These are phyloP conservation scores for Trichoderma simmonsii DNA, from an alignment of 2,329 filamentous ascomycete species.

Conservation along the genomic window DNA sequence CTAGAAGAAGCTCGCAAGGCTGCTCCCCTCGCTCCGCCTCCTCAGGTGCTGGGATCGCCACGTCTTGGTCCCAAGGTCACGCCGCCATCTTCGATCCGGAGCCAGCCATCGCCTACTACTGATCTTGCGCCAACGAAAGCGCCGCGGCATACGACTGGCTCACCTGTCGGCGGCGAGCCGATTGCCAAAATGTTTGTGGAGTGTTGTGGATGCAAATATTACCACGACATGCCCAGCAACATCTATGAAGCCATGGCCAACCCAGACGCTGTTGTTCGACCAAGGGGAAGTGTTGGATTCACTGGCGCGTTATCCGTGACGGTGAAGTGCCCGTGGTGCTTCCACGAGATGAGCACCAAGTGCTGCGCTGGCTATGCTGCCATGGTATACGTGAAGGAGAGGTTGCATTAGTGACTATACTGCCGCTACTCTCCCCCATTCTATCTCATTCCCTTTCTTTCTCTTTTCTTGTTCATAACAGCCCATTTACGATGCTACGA, in stretches of 20 bases:
- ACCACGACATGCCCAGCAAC: conserved; percentile 63
- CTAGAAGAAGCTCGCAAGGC: conserved; percentile 20
- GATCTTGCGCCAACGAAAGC: conserved; percentile 2
- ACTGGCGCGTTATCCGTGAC: conserved; percentile 57
- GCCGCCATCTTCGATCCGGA: conserved; percentile 16
- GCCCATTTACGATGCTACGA: conserved; percentile 2
- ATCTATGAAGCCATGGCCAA: conserved; percentile 64
- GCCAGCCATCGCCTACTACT: background rate
- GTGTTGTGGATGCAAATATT: conserved; percentile 62
- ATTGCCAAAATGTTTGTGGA: conserved; percentile 63
- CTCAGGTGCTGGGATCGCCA: conserved; percentile 7
- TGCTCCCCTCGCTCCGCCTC: conserved; percentile 18
- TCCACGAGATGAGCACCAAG: conserved; percentile 64
- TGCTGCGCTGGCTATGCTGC: conserved; percentile 70
- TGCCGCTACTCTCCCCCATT: background rate
- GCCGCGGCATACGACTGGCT: background rate
- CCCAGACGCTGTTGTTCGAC: conserved; percentile 51
- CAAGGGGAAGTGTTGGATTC: conserved; percentile 49
- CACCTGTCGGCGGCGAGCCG: conserved; percentile 34
- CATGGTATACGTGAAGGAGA: conserved; percentile 63
- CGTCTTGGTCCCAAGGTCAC: conserved; percentile 13
- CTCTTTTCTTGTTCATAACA: background rate
- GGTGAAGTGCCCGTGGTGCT: conserved; percentile 69
- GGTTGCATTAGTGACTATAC: conserved; percentile 44
- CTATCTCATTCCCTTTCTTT: background rate